Percentiles rank a stretch among this genome's conserved stretches.
Evolutionary conservation across 164 flowering plant genomes (phyloP).

Genomic region (Houttuynia cordata): DNA sequence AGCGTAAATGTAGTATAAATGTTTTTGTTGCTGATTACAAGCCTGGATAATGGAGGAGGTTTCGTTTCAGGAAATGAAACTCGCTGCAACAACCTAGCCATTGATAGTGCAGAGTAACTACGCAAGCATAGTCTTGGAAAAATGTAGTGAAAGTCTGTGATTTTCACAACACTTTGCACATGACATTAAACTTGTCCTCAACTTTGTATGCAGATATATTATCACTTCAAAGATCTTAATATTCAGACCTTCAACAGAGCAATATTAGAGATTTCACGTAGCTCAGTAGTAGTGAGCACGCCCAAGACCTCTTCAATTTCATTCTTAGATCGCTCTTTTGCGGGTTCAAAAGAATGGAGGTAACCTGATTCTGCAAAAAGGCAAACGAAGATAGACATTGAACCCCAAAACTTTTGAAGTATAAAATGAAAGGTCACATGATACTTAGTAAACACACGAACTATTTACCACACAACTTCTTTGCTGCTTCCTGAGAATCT

Average conservation of each 20-base stretch:
- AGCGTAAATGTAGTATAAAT: no score
- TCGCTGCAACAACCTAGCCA: not conserved
- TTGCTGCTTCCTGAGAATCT: conserved; percentile 45
- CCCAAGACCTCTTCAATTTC: conserved; percentile 38
- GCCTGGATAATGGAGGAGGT: no score
- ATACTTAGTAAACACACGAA: not conserved
- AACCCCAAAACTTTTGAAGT: not conserved
- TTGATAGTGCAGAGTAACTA: not conserved
- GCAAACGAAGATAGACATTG: not conserved
- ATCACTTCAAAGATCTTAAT: not conserved
- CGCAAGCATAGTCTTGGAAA: not conserved
- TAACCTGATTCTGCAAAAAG: conserved; percentile 42
- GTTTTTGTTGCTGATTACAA: no score
- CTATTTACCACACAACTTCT: conserved; percentile 43
- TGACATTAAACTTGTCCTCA: no score
- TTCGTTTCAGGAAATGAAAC: not conserved
- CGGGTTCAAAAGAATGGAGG: conserved; percentile 19
- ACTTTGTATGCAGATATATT: not conserved
- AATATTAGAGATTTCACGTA: conserved; percentile 35
- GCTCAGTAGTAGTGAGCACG: conserved; percentile 52
- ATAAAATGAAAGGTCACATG: conserved; percentile 1
- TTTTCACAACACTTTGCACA: no score
- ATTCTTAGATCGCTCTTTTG: conserved; percentile 16
- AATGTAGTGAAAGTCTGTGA: not conserved
- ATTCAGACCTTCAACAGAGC: conserved; percentile 38